phyloP scores from a whole-genome alignment of 345 rosid genomes.

The Heritiera fomes region DNA sequence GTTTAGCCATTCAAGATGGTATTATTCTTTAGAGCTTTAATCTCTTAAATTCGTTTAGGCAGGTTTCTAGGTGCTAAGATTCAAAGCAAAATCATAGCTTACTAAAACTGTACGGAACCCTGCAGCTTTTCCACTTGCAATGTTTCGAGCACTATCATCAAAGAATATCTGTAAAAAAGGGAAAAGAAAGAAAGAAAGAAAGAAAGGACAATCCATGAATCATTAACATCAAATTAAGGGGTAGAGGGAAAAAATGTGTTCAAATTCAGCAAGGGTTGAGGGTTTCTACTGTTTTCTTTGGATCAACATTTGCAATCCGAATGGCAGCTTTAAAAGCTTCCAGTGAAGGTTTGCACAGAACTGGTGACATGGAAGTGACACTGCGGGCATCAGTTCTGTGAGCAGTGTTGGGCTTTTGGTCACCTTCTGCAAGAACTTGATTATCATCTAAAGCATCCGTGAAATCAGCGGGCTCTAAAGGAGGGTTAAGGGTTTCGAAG shows the following conservation, averaged over 20 bases:
- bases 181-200: background rate
- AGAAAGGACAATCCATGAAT: background rate
- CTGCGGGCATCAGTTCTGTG: conserved; percentile 20
- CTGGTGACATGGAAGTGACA: conserved; percentile 26
- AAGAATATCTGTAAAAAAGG: conserved; percentile 61
- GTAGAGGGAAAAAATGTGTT: background rate
- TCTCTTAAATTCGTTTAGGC: background rate
- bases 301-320: conserved; percentile 56
- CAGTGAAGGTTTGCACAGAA: conserved; percentile 73
- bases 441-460: conserved; percentile 32
- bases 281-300: conserved; percentile 62
- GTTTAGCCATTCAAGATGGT: background rate
- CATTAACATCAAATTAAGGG: background rate
- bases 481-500: conserved; percentile 80
- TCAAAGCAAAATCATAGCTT: conserved; percentile 24
- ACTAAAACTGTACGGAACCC: conserved; percentile 77
- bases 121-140: conserved; percentile 70
- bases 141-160: conserved; percentile 85
- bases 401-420: background rate
- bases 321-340: conserved; percentile 71
- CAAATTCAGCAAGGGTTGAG: conserved; percentile 3
- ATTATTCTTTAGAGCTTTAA: background rate
- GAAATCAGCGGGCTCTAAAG: conserved; percentile 23
- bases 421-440: conserved; percentile 17
- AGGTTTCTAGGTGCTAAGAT: background rate